Evolutionary conservation across 257 asterid species (phyloP).

Genomic region (Plantago elongata): DNA sequence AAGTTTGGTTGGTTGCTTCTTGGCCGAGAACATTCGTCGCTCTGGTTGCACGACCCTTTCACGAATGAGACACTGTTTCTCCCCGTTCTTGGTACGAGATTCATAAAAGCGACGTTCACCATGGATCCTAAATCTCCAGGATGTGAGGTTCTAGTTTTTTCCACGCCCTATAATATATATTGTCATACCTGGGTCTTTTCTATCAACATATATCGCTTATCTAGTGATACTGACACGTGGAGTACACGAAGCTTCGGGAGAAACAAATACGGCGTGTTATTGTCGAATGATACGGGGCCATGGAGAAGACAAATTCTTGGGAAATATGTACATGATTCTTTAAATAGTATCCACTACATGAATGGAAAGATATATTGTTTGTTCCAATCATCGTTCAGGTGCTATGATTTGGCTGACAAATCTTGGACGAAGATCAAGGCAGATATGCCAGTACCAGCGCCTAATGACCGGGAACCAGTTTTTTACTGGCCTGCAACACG

Average conservation of each 20-base stretch:
- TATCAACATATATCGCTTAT: background rate
- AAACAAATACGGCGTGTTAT: too few species aligned
- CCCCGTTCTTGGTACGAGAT: background rate
- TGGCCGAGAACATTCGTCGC: background rate
- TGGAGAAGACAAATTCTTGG: too few species aligned
- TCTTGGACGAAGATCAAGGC: background rate
- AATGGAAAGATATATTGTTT: conserved; percentile 7
- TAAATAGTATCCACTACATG: background rate
- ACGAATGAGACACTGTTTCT: background rate
- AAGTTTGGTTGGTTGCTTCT: conserved; percentile 6
- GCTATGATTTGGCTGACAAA: background rate
- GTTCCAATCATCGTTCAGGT: background rate
- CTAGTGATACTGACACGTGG: background rate
- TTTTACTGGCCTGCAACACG: too few species aligned
- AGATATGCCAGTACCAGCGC: too few species aligned
- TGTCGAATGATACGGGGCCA: too few species aligned
- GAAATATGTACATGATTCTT: too few species aligned
- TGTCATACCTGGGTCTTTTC: too few species aligned
- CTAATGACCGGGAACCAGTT: too few species aligned
- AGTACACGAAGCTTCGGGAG: too few species aligned
- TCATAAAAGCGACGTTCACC: background rate
- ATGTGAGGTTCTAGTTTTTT: background rate
- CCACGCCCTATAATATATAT: background rate
- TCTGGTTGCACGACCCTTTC: conserved; percentile 9
- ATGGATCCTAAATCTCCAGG: background rate